Evolutionary conservation across 208 protist genomes (phyloP).

Genomic region (Leishmania arabica): DNA sequence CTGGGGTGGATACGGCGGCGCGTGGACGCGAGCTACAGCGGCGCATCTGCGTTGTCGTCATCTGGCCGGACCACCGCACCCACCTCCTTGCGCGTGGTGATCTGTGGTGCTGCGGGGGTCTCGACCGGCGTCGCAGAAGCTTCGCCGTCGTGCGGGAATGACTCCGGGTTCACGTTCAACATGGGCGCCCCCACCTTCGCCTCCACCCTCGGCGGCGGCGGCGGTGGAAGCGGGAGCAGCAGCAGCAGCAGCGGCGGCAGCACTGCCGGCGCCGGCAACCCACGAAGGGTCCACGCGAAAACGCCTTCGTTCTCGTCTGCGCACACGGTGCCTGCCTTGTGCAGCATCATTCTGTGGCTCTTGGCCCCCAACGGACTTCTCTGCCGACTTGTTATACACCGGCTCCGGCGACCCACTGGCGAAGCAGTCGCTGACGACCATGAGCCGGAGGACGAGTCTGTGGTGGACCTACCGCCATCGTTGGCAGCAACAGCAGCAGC

Average conservation of each 20-base stretch:
- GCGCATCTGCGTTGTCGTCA: neutral
- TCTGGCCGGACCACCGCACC: too few species aligned
- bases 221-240: neutral
- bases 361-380: slow-evolving; percentile 32
- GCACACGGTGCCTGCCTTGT: slow-evolving; percentile 24
- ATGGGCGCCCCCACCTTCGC: neutral
- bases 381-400: slow-evolving; percentile 9
- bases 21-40: slow-evolving; percentile 18
- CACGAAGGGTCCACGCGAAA: neutral
- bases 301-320: neutral
- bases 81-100: neutral
- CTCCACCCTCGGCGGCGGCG: neutral
- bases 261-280: neutral
- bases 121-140: neutral
- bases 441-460: neutral
- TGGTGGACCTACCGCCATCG: neutral
- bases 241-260: neutral
- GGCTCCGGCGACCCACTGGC: neutral
- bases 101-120: neutral
- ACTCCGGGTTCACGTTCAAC: neutral
- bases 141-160: neutral
- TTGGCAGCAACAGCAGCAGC: neutral
- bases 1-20: slow-evolving; percentile 15
- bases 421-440: neutral
- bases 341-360: slow-evolving; percentile 31